phyloP scores from a whole-genome alignment of 441 rosid genomes.

The Eutrema salsugineum region DNA sequence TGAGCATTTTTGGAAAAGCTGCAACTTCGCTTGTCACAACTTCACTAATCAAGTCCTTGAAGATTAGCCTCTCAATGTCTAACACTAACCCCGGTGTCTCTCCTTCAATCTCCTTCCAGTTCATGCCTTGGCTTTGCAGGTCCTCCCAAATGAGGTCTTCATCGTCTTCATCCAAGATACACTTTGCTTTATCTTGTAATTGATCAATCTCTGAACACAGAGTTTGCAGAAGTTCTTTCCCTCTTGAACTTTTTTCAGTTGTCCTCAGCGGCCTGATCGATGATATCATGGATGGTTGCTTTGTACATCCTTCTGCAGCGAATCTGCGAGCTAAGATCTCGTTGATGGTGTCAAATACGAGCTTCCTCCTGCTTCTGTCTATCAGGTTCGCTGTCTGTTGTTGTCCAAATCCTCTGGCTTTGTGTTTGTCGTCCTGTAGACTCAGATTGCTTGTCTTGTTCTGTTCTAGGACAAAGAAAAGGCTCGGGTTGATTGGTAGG shows the following conservation, averaged over 20 bases:
- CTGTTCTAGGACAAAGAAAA: conserved; percentile 67
- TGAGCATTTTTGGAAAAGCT: conserved; percentile 31
- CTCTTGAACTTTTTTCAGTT: conserved; percentile 31
- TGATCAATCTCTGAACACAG: conserved; percentile 67
- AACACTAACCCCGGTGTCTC: conserved; percentile 66
- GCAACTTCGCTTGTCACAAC: conserved; percentile 44
- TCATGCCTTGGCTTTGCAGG: conserved; percentile 43
- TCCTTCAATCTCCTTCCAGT: conserved; percentile 47
- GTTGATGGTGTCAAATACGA: conserved; percentile 70
- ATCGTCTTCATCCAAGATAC: conserved; percentile 54
- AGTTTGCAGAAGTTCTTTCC: conserved; percentile 50
- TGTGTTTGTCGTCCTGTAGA: conserved; percentile 33
- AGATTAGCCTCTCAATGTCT: conserved; percentile 76
- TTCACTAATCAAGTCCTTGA: conserved; percentile 81
- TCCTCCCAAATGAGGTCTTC: conserved; percentile 54
- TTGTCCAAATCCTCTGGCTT: conserved; percentile 25
- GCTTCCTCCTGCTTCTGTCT: conserved; percentile 57
- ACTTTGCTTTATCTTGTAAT: conserved; percentile 47
- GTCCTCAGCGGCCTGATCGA: conserved; percentile 23
- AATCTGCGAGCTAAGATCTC: conserved; percentile 60
- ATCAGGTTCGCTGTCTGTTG: conserved; percentile 26
- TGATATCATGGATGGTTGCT: conserved; percentile 34
- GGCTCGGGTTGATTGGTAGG: conserved; percentile 52
- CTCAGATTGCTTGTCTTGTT: conserved; percentile 35
- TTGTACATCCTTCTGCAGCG: conserved; percentile 34